phyloP scores from a whole-genome alignment of 805 yeast genomes.

The Pichia rugopelliculosa region DNA sequence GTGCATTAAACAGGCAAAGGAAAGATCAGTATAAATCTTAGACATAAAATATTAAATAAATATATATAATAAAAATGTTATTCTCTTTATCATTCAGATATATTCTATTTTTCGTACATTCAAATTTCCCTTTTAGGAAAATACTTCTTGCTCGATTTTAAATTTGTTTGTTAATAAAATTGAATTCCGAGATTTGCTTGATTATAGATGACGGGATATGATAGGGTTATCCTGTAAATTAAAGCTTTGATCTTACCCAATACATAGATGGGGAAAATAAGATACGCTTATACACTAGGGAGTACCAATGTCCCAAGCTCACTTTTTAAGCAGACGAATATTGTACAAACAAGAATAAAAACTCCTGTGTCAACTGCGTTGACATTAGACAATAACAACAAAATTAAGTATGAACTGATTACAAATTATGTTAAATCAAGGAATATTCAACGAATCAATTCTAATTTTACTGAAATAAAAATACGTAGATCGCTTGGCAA shows the following conservation, averaged over 20 bases:
- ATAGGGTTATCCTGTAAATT: neutral
- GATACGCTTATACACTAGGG: neutral
- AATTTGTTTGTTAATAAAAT: neutral
- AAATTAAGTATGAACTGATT: neutral
- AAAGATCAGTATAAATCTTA: neutral
- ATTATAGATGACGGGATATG: neutral
- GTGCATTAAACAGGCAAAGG: constrained; percentile 31
- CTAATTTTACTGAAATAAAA: neutral
- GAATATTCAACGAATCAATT: neutral
- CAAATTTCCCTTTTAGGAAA: neutral
- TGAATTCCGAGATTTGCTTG: neutral
- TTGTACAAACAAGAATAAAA: neutral
- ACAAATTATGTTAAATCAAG: neutral
- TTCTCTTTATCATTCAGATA: too few relatives aligned
- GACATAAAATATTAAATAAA: too few relatives aligned
- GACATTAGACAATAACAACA: neutral
- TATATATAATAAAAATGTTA: too few relatives aligned
- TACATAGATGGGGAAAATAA: neutral
- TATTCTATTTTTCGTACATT: too few relatives aligned
- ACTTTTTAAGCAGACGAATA: neutral
- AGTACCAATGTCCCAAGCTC: neutral
- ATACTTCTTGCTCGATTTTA: neutral
- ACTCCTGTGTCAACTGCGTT: neutral
- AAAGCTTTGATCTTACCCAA: neutral
- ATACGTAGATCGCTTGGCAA: neutral